Conservation (phyloP, 257 asterid genomes). For the Mentha longifolia region DNA sequence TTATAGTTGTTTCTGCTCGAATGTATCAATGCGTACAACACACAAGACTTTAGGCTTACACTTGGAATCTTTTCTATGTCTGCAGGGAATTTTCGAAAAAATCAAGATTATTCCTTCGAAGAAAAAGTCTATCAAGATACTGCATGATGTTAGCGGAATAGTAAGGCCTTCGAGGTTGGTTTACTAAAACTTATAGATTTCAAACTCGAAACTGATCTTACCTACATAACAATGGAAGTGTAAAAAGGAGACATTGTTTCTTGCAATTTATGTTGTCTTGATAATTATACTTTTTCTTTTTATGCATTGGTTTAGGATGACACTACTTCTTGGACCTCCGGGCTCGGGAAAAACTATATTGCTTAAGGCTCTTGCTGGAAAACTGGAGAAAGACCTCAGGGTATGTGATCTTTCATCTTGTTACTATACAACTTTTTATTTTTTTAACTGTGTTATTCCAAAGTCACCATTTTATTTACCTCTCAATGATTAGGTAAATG, state of each 20-base stretch:
- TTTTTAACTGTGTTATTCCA: background rate
- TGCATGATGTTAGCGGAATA: constrained; percentile 70
- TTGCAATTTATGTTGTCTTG: background rate
- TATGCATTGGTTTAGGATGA: constrained; percentile 59
- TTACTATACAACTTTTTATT: background rate
- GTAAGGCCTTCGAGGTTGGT: constrained; percentile 87
- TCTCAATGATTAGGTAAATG: constrained; percentile 49
- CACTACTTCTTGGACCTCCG: constrained; percentile 99
- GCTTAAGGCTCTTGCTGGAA: constrained; percentile 84
- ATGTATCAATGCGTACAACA: background rate
- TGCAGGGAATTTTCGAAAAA: constrained; percentile 68
- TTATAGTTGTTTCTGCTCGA: constrained; percentile 10
- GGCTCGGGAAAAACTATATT: constrained; percentile 86
- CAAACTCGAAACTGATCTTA: background rate
- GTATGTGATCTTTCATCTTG: constrained; percentile 24
- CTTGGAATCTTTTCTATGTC: background rate
- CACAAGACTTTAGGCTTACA: background rate
- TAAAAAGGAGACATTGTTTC: background rate
- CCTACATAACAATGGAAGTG: background rate
- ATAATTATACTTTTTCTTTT: background rate
- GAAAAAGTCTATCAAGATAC: constrained; percentile 73
- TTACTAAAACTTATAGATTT: background rate
- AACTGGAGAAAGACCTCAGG: constrained; percentile 60
- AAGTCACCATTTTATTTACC: constrained; percentile 13
- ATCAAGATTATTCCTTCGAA: constrained; percentile 79